A percentile compares a stretch with the other conserved stretches of the same genome.
Conservation (phyloP, 2,329 filamentous ascomycete genomes). For the Alternaria atra region DNA sequence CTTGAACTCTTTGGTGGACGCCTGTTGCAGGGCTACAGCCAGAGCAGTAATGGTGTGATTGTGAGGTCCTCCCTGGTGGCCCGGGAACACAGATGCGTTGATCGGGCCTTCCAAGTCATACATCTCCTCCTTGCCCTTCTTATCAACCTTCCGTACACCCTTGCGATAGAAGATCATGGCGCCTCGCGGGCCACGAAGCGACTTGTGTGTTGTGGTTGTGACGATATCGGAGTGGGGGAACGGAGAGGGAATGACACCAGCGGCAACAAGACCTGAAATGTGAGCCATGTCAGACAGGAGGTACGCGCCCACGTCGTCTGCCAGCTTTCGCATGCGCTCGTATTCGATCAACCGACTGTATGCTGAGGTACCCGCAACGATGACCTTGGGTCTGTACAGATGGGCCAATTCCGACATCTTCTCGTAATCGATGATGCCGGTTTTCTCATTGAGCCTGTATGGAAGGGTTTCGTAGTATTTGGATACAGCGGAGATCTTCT, state of each 20-base stretch:
- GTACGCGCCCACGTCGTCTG: conserved; percentile 92
- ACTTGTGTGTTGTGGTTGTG: conserved; percentile 99
- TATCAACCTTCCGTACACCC: conserved; percentile 87
- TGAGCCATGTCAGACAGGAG: conserved; percentile 98
- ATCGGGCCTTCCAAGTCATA: conserved; percentile 97
- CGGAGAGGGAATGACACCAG: conserved; percentile 90
- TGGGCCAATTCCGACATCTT: conserved; percentile 87
- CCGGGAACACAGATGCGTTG: conserved; percentile 99
- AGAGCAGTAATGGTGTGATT: conserved; percentile 99
- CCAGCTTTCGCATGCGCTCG: conserved; percentile 92
- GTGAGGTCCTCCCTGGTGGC: conserved; percentile 97
- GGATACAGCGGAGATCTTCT: conserved; percentile 89
- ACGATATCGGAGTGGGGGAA: conserved; percentile 95
- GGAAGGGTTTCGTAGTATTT: conserved; percentile 99
- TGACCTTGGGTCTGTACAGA: conserved; percentile 93
- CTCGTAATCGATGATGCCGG: conserved; percentile 97
- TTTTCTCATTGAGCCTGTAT: conserved; percentile 88
- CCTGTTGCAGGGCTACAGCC: conserved; percentile 94
- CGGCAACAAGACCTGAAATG: conserved; percentile 94
- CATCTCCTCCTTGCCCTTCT: conserved; percentile 89
- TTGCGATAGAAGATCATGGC: conserved; percentile 99
- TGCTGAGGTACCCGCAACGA: conserved; percentile 95
- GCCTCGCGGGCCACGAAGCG: conserved; percentile 92
- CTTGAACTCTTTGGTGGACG: conserved; percentile 88
- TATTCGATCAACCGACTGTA: conserved; percentile 99